Evolutionary conservation across 2,329 filamentous ascomycete species (phyloP), one percentile per base, ranked within the genome.

Genomic region (Tolypocladium endophyticum): DNA sequence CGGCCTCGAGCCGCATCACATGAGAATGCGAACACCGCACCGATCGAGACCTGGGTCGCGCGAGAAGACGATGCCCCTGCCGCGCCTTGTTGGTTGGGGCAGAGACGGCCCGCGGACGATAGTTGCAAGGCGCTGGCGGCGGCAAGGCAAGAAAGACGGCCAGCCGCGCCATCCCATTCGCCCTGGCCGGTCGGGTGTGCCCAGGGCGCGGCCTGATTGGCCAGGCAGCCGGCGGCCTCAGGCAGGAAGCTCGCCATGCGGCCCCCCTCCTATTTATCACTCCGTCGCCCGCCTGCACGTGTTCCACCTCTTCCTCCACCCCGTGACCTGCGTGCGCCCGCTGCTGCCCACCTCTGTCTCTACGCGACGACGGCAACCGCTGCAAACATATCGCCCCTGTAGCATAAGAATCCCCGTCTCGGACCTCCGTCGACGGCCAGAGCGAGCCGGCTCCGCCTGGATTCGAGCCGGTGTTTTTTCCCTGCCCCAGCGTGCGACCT

Each of bases 321-420:
- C 57, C 63, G 63, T 64, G 63, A 64, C 63, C 60, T 59, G 50
- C 47, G 55, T 58, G 47, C 54, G 52, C 56, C 53, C 59, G 39
- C 38, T 39, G 56, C 30, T 20, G 33, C 56, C 56, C 47, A 52
- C 56, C 56, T 45, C 55, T 23, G 25, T 41, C 53, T 20, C 43
- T 55, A 39, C 38, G 55, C 55, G 60, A 53, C 56, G 53, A 36
- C 53, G 35, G 52, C 56, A 56, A 36, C 57, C 45, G 43, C 33
- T 28, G 6, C 55, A 52, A 35, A 38, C 35, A 50, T 25, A 50
- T 55, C 59, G 56, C 60, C 67, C 63, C 63, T 64, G 63, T 67
- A 70, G 65, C 67, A 68, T 69, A 69, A 70, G 68, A 64, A 66
- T 61, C 61, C 61, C 59, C 59, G 54, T 58, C 28, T 57, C 39